Evolutionary conservation across 805 yeast genomes (phyloP), one percentile per base, ranked within the genome.

Genomic region (Maudiozyma pseudohumilis): DNA sequence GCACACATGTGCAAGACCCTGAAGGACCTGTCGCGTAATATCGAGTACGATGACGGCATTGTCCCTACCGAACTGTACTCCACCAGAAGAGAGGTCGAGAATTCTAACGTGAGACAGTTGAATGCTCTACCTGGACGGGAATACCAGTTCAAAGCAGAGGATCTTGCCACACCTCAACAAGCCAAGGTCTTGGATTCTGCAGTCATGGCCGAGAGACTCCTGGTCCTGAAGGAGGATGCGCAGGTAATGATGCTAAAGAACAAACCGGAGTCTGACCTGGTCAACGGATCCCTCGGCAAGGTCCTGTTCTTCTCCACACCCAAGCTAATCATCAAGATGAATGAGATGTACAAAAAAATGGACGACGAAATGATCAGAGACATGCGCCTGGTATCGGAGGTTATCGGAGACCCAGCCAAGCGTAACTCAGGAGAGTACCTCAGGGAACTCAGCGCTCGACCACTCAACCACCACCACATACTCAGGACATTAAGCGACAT

Each of bases 231-330:
- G 56, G 77, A 74, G 38, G 86, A 85, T 26, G 94, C 96, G 0
- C 98, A 92, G 59, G 96, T 92, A 2, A 88, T 92, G 96, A 77
- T 85, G 69, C 62, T 92, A 46, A 85, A 83, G 50, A 92, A 92
- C 55, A 68, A 72, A 21, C 88, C 84, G 45, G 80, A 75, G 8
- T 61, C 67, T 2, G 53, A 53, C 13, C 64, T 92, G 27, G 97
- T 92, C 29, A 92, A 92, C 61, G 98, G 99, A 3, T 75, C 96
- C 0, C 65, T 89, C 27, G 99, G 99, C 0, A 74, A 69, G 27
- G 80, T 92, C 1, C 41, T 66, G 3, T 58, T 61, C 23, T 68
- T 68, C 41, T 45, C 61, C 7, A 52, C 67, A 0, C 47, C 47
- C 18, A 40, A 47, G 0, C 25, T 63, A 3, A 53, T 44, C 31